Evolutionary conservation across 2,329 filamentous ascomycete genomes (phyloP), one percentile per base, ranked within the genome.

Genomic region (Arthrinium phaeospermum): DNA sequence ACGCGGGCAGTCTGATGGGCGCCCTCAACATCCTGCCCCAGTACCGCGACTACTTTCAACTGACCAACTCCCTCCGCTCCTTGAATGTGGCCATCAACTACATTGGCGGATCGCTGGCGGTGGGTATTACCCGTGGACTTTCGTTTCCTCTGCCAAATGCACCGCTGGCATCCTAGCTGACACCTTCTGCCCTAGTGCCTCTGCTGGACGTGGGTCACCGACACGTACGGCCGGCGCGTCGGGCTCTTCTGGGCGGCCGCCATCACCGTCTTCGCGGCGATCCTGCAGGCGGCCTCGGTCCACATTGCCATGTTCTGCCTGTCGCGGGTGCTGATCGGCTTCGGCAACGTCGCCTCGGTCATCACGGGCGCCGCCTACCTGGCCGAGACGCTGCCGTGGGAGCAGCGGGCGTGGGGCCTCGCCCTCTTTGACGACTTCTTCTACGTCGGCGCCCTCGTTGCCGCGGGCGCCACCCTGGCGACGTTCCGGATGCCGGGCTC

Each of bases 11-110:
- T 8, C 27, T 72, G 44, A 72, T 72, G 71, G 71, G 71, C 53
- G 76, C 74, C 45, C 72, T 83, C 64, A 82, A 82, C 68, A 78
- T 81, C n/a, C 77, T 83, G 78, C 76, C 78, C 14, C 74, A 75
- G 3, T 83, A 82, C 73, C 70, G 69, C 3, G 74, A 75, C 16
- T 82, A 82, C 71, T 82, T 82, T 72, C 46, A 75, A 16, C 74
- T 82, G n/a, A 78, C 73, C 12, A 82, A 79, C 0, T 76, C 80
- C 6, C 82, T 80, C 19, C 79, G 75, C 24, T 78, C 79, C 8
- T 71, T 82, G 46, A 82, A 82, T 74, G 78, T 78, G 8, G 75
- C 76, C 0, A 76, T 76, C 12, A 73, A 74, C 10, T 80, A 76
- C 37, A 73, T 80, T 1, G 79, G 80, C 22, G 75, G 74, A n/a